These are phyloP conservation scores for Pichia terricola DNA, from an alignment of 1,139 yeast species.

Conservation along the genomic window DNA sequence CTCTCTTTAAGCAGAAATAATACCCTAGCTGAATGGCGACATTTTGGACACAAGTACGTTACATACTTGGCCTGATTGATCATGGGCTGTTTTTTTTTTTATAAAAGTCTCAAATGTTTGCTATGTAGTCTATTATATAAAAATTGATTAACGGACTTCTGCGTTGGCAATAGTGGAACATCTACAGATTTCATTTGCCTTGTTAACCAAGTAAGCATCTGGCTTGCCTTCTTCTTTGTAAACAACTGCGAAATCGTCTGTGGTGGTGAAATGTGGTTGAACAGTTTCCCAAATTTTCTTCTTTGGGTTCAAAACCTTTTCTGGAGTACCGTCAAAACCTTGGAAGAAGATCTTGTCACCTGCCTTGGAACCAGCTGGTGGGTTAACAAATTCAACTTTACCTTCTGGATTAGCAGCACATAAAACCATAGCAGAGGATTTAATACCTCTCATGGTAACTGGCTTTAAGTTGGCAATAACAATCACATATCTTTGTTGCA, in stretches of 20 bases:
- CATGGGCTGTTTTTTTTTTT: no score
- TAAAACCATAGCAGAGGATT: conserved; percentile 92
- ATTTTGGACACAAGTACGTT: no score
- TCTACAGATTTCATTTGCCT: conserved; percentile 63
- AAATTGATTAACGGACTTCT: conserved; percentile 55
- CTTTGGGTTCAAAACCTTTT: conserved; percentile 91
- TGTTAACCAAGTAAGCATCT: conserved; percentile 68
- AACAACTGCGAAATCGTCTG: conserved; percentile 64
- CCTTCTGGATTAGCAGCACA: conserved; percentile 67
- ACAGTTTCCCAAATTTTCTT: conserved; percentile 96
- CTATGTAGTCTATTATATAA: no score
- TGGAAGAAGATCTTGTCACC: conserved; percentile 97
- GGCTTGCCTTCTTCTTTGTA: conserved; percentile 73
- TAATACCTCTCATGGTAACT: conserved; percentile 88
- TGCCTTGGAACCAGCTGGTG: conserved; percentile 89
- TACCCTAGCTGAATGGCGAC: no score
- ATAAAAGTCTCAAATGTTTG: no score
- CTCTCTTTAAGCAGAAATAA: no score
- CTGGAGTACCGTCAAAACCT: conserved; percentile 81
- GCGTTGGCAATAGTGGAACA: conserved; percentile 61
- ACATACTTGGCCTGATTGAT: no score
- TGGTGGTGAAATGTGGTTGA: conserved; percentile 85
- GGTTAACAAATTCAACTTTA: conserved; percentile 83
- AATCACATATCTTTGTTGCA: conserved; percentile 76
- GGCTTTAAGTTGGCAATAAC: conserved; percentile 86